Evolutionary conservation across 176 grass and related monocot species (phyloP).

Genomic region (Puya raimondii): DNA sequence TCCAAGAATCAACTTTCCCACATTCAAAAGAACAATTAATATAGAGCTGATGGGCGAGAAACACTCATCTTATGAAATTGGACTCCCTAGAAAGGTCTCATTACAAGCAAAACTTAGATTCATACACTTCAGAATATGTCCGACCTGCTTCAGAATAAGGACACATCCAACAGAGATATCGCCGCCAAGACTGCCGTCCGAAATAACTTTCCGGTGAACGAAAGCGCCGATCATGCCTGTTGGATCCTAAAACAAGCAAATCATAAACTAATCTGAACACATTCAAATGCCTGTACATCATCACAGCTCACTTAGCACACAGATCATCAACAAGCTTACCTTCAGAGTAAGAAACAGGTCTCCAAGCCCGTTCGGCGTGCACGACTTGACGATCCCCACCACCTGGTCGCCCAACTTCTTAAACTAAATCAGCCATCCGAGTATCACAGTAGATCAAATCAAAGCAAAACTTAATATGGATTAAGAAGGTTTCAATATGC

Average conservation of each 20-base stretch:
- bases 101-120: neutral
- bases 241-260: slow-evolving; percentile 31
- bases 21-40: no score
- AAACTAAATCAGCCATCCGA: neutral
- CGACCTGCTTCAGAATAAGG: slow-evolving; percentile 41
- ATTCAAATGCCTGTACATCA: neutral
- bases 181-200: slow-evolving; percentile 10
- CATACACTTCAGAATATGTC: neutral
- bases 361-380: slow-evolving; percentile 53
- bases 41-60: neutral
- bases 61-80: neutral
- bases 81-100: neutral
- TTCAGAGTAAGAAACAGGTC: slow-evolving; percentile 58
- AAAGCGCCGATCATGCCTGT: slow-evolving; percentile 27
- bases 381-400: slow-evolving; percentile 42
- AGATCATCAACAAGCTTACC: slow-evolving; percentile 21
- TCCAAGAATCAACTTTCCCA: neutral
- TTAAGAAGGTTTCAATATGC: neutral
- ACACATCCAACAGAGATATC: slow-evolving; percentile 40
- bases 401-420: slow-evolving; percentile 35
- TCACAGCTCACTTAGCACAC: neutral
- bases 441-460: neutral
- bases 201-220: slow-evolving; percentile 35
- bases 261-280: neutral
- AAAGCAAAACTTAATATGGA: neutral